These are phyloP conservation scores for Colletotrichum liriopes DNA, from an alignment of 2,329 filamentous ascomycete genomes.

Conservation along the genomic window DNA sequence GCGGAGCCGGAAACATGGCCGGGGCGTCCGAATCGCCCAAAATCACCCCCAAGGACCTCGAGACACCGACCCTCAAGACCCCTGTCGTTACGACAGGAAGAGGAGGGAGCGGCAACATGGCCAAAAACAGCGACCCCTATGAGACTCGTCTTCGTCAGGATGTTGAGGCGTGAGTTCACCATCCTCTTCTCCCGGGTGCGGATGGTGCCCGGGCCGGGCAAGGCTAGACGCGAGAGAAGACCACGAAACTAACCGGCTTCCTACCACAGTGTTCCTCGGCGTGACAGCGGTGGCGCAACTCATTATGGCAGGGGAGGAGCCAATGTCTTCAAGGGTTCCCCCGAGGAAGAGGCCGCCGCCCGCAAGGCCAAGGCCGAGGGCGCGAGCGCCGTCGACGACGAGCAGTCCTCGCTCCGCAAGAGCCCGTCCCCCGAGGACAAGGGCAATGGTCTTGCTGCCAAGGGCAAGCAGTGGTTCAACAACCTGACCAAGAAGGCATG, in stretches of 20 bases:
- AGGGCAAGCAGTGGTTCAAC: constrained; percentile 65
- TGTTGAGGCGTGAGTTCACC: constrained; percentile 75
- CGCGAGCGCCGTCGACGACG: constrained; percentile 52
- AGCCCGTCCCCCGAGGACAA: constrained; percentile 41
- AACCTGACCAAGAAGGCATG: constrained; percentile 66
- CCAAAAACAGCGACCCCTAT: constrained; percentile 77
- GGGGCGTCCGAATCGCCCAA: constrained; percentile 63
- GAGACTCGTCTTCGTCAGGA: constrained; percentile 88
- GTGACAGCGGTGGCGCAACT: constrained; percentile 70
- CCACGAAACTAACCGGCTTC: constrained; percentile 35
- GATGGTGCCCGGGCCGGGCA: constrained; percentile 38
- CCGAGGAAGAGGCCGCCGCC: constrained; percentile 56
- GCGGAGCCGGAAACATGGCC: constrained; percentile 84
- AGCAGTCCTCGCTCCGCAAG: constrained; percentile 43
- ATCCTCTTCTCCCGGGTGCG: background rate
- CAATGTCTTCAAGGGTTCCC: constrained; percentile 73
- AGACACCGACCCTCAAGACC: constrained; percentile 87
- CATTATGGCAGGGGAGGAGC: constrained; percentile 84
- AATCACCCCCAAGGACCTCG: constrained; percentile 75
- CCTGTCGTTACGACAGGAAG: constrained; percentile 91
- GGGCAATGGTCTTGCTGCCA: constrained; percentile 54
- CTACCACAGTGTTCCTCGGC: constrained; percentile 66
- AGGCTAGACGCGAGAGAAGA: too few species aligned
- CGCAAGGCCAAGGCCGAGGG: constrained; percentile 47
- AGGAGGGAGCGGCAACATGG: constrained; percentile 92